A percentile compares a stretch with the other conserved stretches of the same genome.
These are phyloP conservation scores for Sugiyamaella valdiviana DNA, from an alignment of 805 yeast species.

Conservation along the genomic window DNA sequence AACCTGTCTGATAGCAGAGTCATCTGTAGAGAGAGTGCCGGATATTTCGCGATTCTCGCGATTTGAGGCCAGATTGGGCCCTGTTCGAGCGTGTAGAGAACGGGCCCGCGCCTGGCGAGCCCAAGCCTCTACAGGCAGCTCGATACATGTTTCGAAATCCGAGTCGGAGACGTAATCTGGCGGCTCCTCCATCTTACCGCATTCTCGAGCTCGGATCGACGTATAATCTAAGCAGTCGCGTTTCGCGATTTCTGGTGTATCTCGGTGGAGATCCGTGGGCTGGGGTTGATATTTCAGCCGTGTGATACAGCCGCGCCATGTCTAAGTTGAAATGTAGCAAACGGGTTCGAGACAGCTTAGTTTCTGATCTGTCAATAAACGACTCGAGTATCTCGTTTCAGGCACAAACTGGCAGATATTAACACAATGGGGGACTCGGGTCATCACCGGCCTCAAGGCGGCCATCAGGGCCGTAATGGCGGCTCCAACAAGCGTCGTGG, in stretches of 20 bases:
- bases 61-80: too few relatives aligned
- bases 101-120: too few relatives aligned
- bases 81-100: too few relatives aligned
- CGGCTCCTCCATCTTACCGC: too few relatives aligned
- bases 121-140: not conserved
- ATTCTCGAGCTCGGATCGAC: too few relatives aligned
- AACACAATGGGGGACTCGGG: not conserved
- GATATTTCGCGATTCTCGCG: too few relatives aligned
- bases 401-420: not conserved
- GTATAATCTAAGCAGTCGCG: too few relatives aligned
- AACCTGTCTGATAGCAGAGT: too few relatives aligned
- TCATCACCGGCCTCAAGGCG: not conserved
- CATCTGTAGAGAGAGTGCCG: too few relatives aligned
- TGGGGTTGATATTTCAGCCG: too few relatives aligned
- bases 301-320: not conserved
- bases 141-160: not conserved
- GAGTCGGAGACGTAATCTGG: not conserved
- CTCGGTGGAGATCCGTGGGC: too few relatives aligned
- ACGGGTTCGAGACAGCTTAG: not conserved
- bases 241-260: not conserved
- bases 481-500: not conserved
- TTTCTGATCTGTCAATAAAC: not conserved
- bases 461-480: not conserved
- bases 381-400: too few relatives aligned
- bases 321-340: not conserved